Base-by-base conservation (phyloP, 2,329 filamentous ascomycete genomes). In the Talaromyces sp. region DNA sequence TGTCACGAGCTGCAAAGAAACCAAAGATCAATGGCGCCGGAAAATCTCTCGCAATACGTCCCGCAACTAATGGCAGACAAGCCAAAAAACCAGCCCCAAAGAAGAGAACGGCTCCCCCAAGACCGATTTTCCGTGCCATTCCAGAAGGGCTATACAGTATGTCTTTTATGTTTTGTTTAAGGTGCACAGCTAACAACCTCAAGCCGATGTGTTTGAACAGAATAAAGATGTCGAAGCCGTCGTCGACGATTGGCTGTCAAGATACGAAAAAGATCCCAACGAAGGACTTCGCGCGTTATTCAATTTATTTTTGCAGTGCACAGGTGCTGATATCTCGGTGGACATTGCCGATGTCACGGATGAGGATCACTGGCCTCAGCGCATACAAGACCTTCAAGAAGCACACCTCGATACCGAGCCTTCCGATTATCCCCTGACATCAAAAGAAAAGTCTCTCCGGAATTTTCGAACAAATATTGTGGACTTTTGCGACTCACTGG, bases 351-450 rank as follows among this genome's bases (percentile, higher is more conserved):
- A 97, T 72, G 90, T 97, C 64, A 86, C 88, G 65, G 93, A 99
- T 71, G 86, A 91, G 8, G 94, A 99, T 72, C 92, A 94, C 69
- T 90, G 88, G 54, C 85, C 90, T 19, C 87, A 86, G 69, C 87
- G 87, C 69, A 79, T 99, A 52, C 81, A 83, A 24, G 92, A 97
- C 68, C 81, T 99, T n/a, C 91, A 97, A 74, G 88, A 90, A 63
- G 86, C 92, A 63, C 96, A 92, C 71, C 88, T 94, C 74, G 86
- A 88, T 80, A 84, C 89, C 81, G 86, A 89, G 71, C 88, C 93
- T 55, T 88, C 89, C 32, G 94, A 97, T 54, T 99, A 99, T 69
- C 94, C 94, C 43, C 83, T 99, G 51, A 89, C 96, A 61, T 89
- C 91, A 17, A 92, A 88, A 75, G 83, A 87, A 43, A 93, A 89